These are phyloP conservation scores for Typha latifolia DNA, from an alignment of 176 grass and related monocot species.

Conservation along the genomic window DNA sequence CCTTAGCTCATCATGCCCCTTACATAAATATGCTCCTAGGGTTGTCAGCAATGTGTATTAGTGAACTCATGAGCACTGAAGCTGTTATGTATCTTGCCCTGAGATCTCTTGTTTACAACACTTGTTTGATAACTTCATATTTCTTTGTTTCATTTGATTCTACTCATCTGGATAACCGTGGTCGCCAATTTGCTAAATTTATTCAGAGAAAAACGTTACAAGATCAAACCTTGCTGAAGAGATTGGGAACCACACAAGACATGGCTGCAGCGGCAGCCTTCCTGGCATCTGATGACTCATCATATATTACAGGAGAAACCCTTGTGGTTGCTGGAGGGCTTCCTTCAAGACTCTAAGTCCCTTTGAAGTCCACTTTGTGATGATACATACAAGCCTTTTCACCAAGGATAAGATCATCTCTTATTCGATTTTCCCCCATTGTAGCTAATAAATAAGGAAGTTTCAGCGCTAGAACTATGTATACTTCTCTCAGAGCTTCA, in stretches of 20 bases:
- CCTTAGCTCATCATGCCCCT: no score
- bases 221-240: constrained; percentile 50
- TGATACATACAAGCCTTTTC: no score
- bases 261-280: constrained; percentile 69
- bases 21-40: no score
- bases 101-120: no score
- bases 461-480: background rate
- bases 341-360: constrained; percentile 53
- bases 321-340: constrained; percentile 75
- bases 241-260: constrained; percentile 68
- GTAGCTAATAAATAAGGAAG: background rate
- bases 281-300: constrained; percentile 74
- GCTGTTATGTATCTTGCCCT: no score
- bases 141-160: no score
- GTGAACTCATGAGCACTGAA: no score
- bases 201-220: constrained; percentile 54
- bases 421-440: background rate
- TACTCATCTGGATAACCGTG: no score
- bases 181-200: background rate
- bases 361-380: background rate
- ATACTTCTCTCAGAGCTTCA: background rate
- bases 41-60: no score
- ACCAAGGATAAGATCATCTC: background rate
- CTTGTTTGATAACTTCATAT: no score
- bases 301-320: constrained; percentile 88